Evolutionary conservation across 2,329 filamentous ascomycete genomes (phyloP).

Genomic region (Exophiala sp.): DNA sequence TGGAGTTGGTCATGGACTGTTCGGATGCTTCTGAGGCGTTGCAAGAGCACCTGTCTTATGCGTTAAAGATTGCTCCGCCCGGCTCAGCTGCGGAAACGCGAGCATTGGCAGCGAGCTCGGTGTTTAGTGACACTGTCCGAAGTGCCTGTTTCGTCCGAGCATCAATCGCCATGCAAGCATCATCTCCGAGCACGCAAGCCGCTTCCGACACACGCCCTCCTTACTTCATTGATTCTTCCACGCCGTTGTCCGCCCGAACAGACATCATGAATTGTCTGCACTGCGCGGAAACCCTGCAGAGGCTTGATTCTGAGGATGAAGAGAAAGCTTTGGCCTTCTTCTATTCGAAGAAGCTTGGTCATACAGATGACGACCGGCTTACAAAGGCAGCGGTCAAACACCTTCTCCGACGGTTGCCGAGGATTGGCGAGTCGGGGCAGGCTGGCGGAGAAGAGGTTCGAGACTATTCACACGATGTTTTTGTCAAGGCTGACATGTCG

Average conservation of each 20-base stretch:
- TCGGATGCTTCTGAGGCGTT: conserved; percentile 41
- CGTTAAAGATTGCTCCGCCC: conserved; percentile 67
- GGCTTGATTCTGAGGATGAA: conserved; percentile 40
- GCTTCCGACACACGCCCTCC: conserved; percentile 27
- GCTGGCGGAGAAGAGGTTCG: conserved; percentile 24
- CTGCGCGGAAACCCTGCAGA: conserved; percentile 53
- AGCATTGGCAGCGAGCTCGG: conserved; percentile 53
- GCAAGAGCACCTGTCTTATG: conserved; percentile 57
- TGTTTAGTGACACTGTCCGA: conserved; percentile 50
- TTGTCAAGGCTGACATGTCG: conserved; percentile 18
- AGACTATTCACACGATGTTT: conserved; percentile 13
- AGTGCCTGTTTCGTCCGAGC: conserved; percentile 33
- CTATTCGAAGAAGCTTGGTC: conserved; percentile 31
- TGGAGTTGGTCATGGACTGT: conserved; percentile 56
- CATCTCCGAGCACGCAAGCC: conserved; percentile 33
- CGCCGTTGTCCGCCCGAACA: conserved; percentile 44
- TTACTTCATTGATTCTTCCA: conserved; percentile 50
- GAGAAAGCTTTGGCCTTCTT: conserved; percentile 33
- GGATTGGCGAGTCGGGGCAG: conserved; percentile 7
- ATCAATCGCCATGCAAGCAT: conserved; percentile 47
- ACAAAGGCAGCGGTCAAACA: conserved; percentile 22
- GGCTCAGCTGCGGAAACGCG: conserved; percentile 64
- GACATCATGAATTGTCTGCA: conserved; percentile 55
- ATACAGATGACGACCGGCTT: conserved; percentile 27
- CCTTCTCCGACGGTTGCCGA: conserved; percentile 22